Evolutionary conservation across 371 early-diverging fungal genomes (phyloP).

Genomic region (Mucor circinelloides): DNA sequence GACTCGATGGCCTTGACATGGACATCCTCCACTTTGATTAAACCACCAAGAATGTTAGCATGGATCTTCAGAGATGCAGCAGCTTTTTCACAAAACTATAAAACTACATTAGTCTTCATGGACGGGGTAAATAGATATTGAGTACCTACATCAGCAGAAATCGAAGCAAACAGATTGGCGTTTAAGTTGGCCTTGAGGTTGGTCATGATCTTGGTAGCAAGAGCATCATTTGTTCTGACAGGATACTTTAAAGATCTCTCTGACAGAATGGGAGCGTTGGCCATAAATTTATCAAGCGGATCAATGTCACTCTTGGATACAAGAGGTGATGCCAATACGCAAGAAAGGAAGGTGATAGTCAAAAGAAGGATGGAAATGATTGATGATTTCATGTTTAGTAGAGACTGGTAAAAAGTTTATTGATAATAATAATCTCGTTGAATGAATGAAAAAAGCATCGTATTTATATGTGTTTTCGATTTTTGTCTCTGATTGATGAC

Average conservation of each 20-base stretch:
- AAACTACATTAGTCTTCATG: neutral
- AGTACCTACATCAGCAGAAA: constrained; percentile 27
- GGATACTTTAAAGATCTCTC: constrained; percentile 10
- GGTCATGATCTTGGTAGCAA: constrained; percentile 20
- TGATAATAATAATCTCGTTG: neutral
- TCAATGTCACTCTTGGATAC: neutral
- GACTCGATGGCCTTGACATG: constrained; percentile 23
- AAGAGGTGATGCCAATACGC: constrained; percentile 4
- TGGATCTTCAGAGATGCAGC: constrained; percentile 14
- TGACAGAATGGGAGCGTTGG: neutral
- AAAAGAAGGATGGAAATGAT: constrained; percentile 11
- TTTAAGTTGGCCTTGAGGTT: constrained; percentile 12
- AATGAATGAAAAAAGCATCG: neutral
- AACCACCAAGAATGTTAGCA: constrained; percentile 25
- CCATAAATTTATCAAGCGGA: neutral
- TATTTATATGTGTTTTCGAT: neutral
- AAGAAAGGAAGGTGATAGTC: neutral
- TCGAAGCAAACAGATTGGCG: constrained; percentile 11
- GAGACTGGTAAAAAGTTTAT: neutral
- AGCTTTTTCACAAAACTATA: constrained; percentile 10
- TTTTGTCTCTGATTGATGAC: neutral
- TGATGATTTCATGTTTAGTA: constrained; percentile 14
- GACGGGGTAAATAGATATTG: no score
- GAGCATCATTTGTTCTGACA: constrained; percentile 11
- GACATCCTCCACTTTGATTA: constrained; percentile 14